Base-by-base conservation (phyloP, 2,329 filamentous ascomycete genomes). In the Chalaropsis ovoidea region DNA sequence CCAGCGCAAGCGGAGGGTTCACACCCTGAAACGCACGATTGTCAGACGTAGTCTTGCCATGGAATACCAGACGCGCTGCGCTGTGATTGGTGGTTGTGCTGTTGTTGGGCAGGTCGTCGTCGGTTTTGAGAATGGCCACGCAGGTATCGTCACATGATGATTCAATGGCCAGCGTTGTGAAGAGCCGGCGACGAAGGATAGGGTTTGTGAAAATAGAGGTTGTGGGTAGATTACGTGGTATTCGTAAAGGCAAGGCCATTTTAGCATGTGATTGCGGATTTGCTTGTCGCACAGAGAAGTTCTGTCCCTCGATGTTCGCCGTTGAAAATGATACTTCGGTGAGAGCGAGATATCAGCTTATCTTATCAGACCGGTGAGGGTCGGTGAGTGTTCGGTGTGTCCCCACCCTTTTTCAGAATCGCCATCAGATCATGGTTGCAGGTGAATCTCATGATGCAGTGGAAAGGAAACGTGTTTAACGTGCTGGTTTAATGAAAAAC, bases 131-230 rank as follows among this genome's bases (percentile, higher is more conserved):
- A 61, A 97, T 76, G 39, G 93, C 88, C 22, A 96, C 91, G 67
- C 88, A 92, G 0, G 92, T 96, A 77, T 97, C 93, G 76, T 97
- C 93, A 80, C 93, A 94, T 2, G 88, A 91, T 10, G 87, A 88
- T 74, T 94, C 89, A 72, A 94, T 91, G 63, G 88, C 88, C 61
- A 93, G 81, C 4, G 82, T 85, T 19, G 82, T 72, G 66, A 83
- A 77, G 49, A 68, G 69, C 31, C 75, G 76, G 19, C 67, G 69
- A 39, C 35, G 54, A 47, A 4, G 41, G 43, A 19, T 13, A n/a
- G 24, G 6, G 8, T 11, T 47, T 22, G 42, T 43, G n/a, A 43
- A 3, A 52, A 45, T 1, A 11, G 24, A n/a, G 17, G 56, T n/a
- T n/a, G n/a, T 7, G 17, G 19, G 42, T 22, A 43, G 15, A 35